Evolutionary conservation across 345 rosid species (phyloP).

Genomic region (Microthlaspi erraticum): DNA sequence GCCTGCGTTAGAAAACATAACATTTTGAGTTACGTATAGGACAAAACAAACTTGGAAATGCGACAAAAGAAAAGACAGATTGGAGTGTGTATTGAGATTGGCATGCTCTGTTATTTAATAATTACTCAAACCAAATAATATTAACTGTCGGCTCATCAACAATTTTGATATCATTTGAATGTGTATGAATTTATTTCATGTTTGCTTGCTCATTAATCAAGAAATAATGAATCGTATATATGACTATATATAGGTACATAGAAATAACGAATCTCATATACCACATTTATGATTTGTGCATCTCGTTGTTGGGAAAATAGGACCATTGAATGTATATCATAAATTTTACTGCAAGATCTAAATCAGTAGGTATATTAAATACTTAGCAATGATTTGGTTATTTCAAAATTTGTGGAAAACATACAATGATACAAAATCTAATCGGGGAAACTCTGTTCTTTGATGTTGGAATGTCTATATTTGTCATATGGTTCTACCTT

Average conservation of each 20-base stretch:
- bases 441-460: no score
- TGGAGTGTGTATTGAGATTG: slow-evolving; percentile 37
- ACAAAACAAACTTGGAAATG: slow-evolving; percentile 21
- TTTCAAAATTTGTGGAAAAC: neutral
- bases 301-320: slow-evolving; percentile 33
- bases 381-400: slow-evolving; percentile 23
- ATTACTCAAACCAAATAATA: slow-evolving; percentile 25
- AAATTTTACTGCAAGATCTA: slow-evolving; percentile 28
- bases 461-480: no score
- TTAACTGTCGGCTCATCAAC: slow-evolving; percentile 35
- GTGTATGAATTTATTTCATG: slow-evolving; percentile 17
- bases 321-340: slow-evolving; percentile 31
- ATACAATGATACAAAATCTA: neutral
- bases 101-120: slow-evolving; percentile 40
- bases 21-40: slow-evolving; percentile 32
- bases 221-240: slow-evolving; percentile 24
- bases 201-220: slow-evolving; percentile 38
- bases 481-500: no score
- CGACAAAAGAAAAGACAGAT: slow-evolving; percentile 34
- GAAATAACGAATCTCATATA: slow-evolving; percentile 12
- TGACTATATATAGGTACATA: slow-evolving; percentile 8
- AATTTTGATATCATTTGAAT: slow-evolving; percentile 1
- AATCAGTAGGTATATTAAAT: slow-evolving; percentile 20
- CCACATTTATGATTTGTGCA: slow-evolving; percentile 36
- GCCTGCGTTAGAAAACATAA: slow-evolving; percentile 10